phyloP scores from a whole-genome alignment of 352 stramenopile genomes.

The Phytophthora vignae region DNA sequence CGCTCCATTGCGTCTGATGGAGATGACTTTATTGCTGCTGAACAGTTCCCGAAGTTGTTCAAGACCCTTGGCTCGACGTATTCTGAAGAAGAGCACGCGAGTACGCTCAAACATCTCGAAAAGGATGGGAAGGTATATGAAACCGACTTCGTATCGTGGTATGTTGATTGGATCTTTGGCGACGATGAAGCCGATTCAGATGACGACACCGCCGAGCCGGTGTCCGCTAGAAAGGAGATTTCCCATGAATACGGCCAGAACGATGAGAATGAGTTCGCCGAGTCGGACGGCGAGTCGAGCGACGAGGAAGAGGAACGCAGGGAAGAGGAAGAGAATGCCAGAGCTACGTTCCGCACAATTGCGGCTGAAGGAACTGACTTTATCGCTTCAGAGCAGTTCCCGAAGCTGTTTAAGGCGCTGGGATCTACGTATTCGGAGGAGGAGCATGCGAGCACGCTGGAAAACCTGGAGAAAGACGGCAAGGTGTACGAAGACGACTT shows the following conservation, averaged over 20 bases:
- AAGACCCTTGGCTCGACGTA: constrained; percentile 55
- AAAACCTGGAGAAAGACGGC: constrained; percentile 54
- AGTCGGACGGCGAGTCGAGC: constrained; percentile 55
- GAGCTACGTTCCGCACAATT: constrained; percentile 52
- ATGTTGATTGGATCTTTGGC: constrained; percentile 60
- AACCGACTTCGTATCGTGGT: constrained; percentile 56
- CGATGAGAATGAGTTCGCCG: constrained; percentile 68
- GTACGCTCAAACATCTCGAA: constrained; percentile 8
- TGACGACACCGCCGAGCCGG: background rate
- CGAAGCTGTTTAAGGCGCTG: constrained; percentile 66
- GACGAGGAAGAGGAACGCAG: constrained; percentile 72
- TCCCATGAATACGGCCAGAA: constrained; percentile 64
- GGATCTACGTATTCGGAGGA: constrained; percentile 67
- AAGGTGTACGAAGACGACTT: constrained; percentile 64
- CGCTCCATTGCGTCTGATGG: constrained; percentile 31
- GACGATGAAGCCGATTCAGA: constrained; percentile 37
- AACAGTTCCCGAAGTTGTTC: constrained; percentile 54
- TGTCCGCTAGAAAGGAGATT: constrained; percentile 8
- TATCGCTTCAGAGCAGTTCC: constrained; percentile 52
- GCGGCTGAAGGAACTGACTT: constrained; percentile 33
- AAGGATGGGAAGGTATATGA: constrained; percentile 37
- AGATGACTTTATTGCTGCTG: constrained; percentile 32
- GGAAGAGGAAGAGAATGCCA: constrained; percentile 68
- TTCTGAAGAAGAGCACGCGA: constrained; percentile 54
- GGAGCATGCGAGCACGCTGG: constrained; percentile 49